Percentiles rank a stretch among this genome's conserved stretches.
These are phyloP conservation scores for Alternaria brassicicola DNA, from an alignment of 2,329 filamentous ascomycete genomes.

Conservation along the genomic window DNA sequence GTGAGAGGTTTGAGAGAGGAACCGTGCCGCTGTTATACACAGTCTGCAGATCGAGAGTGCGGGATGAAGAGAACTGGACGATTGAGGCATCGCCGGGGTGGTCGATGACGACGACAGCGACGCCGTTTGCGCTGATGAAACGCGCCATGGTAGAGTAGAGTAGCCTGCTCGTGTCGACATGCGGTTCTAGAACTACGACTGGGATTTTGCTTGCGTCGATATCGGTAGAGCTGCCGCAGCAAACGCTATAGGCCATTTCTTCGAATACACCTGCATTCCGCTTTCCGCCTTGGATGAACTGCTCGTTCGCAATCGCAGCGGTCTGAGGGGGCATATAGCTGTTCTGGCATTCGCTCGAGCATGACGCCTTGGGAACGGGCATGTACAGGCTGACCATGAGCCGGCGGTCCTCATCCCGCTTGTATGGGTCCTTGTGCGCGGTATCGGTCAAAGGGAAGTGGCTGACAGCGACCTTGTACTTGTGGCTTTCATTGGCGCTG, in stretches of 20 bases:
- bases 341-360: constrained; percentile 16
- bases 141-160: constrained; percentile 54
- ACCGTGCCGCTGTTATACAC: constrained; percentile 33
- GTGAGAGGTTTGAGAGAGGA: constrained; percentile 20
- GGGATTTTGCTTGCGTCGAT: constrained; percentile 18
- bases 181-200: constrained; percentile 55
- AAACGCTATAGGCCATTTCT: constrained; percentile 22
- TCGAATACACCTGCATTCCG: constrained; percentile 27
- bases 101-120: constrained; percentile 57
- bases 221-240: constrained; percentile 14
- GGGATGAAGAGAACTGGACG: constrained; percentile 49
- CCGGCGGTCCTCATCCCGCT: constrained; percentile 8
- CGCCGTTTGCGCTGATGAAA: constrained; percentile 56
- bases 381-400: constrained; percentile 33
- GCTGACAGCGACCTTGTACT: constrained; percentile 23
- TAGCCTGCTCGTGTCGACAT: constrained; percentile 52
- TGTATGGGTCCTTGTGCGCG: constrained; percentile 10
- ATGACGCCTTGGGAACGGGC: constrained; percentile 21
- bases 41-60: constrained; percentile 14
- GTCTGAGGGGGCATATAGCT: constrained; percentile 30
- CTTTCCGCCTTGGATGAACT: constrained; percentile 33
- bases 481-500: constrained; percentile 20
- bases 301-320: constrained; percentile 23
- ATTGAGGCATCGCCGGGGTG: constrained; percentile 56
- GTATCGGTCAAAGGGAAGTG: constrained; percentile 19